Evolutionary conservation across 2,329 filamentous ascomycete genomes (phyloP).

Genomic region (Fonsecaea nubica): DNA sequence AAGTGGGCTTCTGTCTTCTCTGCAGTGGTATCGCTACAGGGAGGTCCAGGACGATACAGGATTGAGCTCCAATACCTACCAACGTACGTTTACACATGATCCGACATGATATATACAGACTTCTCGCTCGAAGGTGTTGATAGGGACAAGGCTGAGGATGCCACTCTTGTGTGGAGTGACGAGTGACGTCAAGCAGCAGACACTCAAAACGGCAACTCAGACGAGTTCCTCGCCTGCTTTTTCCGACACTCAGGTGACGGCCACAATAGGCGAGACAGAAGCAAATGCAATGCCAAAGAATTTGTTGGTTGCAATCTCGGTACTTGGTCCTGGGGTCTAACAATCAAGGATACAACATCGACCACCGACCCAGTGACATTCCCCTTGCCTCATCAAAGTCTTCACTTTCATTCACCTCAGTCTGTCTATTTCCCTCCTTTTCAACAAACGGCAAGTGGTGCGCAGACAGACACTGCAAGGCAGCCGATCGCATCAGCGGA

Average conservation of each 20-base stretch:
- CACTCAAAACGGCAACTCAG: neutral
- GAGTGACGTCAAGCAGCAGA: neutral
- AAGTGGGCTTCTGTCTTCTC: neutral
- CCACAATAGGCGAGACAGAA: neutral
- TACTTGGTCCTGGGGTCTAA: neutral
- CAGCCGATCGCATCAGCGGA: slow-evolving; percentile 18
- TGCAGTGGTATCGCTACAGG: neutral
- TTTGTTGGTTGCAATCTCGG: slow-evolving; percentile 3
- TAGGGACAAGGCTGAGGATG: neutral
- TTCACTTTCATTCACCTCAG: neutral
- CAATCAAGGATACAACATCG: neutral
- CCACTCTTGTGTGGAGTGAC: neutral
- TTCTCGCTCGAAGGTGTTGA: neutral
- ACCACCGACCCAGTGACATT: neutral
- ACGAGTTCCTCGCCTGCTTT: neutral
- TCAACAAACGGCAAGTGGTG: neutral
- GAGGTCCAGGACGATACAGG: neutral
- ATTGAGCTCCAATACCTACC: neutral
- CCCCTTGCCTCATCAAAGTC: neutral
- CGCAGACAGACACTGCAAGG: neutral
- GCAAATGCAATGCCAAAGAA: neutral
- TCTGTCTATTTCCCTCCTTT: neutral
- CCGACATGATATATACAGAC: neutral
- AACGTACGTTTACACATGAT: neutral
- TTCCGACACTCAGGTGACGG: slow-evolving; percentile 1